Base-by-base conservation (phyloP, 805 yeast genomes). In the Tetrapisispora iriomotensis region DNA sequence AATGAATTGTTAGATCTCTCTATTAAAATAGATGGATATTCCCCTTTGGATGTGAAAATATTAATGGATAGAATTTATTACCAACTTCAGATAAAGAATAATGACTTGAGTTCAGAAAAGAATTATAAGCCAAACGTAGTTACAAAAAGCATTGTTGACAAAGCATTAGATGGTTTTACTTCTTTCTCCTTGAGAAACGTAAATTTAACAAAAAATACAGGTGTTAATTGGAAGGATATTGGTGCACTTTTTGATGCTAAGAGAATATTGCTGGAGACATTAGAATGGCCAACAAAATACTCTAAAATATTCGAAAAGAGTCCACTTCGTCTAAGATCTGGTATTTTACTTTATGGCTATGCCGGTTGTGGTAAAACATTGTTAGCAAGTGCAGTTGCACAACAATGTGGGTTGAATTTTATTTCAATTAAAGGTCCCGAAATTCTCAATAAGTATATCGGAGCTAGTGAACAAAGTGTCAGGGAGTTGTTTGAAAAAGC, bases 341-440 rank as follows among this genome's bases (percentile, higher is more conserved):
- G 98, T 37, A 75, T 90, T 19, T 64, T 90, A 37, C 70, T 90
- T 12, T 90, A 90, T 60, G 98, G 98, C 0, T 90, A 85, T 56
- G 97, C 98, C 0, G 98, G 98, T 2, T 90, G 98, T 62, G 98
- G 98, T 34, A 90, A 90, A 60, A 90, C 97, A 0, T 67, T 88
- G 45, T 61, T 90, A 29, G 97, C 97, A 0, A 82, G 92, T 41
- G 96, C 96, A 0, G 83, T 90, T 37, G 94, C 96, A 1, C 79
- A 86, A 1, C 92, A 88, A 56, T 87, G 96, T 63, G 96, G 96
- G 0, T 67, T 90, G 43, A 90, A 90, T 52, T 90, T 90, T 56
- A 88, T 90, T 21, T 82, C 94, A 1, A 82, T 90, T 34, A 90
- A 90, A 56, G 97, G 97, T 9, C 97, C 97, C 0, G 97, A 90